Conservation (phyloP, 805 yeast genomes). For the Deakozyma indianensis region DNA sequence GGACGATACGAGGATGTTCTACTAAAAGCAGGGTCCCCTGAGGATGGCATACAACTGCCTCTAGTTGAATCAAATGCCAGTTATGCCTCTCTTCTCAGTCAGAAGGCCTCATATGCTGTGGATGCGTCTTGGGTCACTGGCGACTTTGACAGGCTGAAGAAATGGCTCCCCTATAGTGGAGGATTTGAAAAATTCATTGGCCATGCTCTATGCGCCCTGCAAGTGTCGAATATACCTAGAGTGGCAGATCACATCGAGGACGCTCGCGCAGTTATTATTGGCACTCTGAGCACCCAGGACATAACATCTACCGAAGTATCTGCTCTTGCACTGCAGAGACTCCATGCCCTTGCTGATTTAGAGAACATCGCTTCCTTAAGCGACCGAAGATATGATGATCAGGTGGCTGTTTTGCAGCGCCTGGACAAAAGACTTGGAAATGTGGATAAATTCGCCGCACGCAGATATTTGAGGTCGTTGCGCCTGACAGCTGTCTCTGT, state of each 20-base stretch:
- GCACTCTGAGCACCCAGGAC: constrained; percentile 18
- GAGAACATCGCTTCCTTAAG: constrained; percentile 22
- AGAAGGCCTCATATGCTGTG: neutral
- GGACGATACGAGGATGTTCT: constrained; percentile 59
- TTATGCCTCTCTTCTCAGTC: neutral
- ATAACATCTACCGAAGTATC: constrained; percentile 34
- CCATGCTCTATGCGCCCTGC: constrained; percentile 37
- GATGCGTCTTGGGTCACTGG: constrained; percentile 59
- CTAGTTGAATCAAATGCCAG: neutral
- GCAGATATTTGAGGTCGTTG: constrained; percentile 44
- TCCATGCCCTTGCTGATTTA: constrained; percentile 54
- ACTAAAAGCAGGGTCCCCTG: neutral
- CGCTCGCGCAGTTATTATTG: constrained; percentile 27
- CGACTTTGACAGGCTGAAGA: constrained; percentile 30
- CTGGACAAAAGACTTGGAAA: constrained; percentile 15
- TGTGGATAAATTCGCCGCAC: constrained; percentile 40
- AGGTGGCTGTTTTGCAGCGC: constrained; percentile 5
- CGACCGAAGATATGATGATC: neutral
- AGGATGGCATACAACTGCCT: neutral
- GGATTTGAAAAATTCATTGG: constrained; percentile 32
- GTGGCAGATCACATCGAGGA: constrained; percentile 30
- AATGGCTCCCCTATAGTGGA: constrained; percentile 36
- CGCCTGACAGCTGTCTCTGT: constrained; percentile 35
- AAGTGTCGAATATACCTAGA: constrained; percentile 19
- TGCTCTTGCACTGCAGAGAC: constrained; percentile 31